These are phyloP conservation scores for Penicillium maclennaniae DNA, from an alignment of 495 filamentous ascomycete genomes.

Conservation along the genomic window DNA sequence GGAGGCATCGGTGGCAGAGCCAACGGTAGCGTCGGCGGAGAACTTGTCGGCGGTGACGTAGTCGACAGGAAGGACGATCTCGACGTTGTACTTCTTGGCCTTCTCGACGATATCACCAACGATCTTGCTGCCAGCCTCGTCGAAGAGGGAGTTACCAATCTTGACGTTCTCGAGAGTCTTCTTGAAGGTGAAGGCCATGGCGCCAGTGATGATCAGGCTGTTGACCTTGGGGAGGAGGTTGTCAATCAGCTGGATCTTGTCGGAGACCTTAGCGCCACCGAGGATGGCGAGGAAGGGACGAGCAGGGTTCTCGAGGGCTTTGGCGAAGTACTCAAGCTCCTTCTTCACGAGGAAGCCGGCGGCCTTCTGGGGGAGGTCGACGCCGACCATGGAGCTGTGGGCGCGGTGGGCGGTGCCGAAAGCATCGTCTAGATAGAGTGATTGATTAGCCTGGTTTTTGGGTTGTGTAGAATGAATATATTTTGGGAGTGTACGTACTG, in stretches of 20 bases:
- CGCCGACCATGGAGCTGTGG: conserved; percentile 98
- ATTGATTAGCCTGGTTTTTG: conserved; percentile 19
- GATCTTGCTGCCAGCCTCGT: conserved; percentile 91
- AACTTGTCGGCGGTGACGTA: conserved; percentile 97
- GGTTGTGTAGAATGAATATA: neutral
- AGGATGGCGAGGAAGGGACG: conserved; percentile 98
- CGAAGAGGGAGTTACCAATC: conserved; percentile 91
- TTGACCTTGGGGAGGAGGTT: conserved; percentile 97
- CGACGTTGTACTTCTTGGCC: conserved; percentile 92
- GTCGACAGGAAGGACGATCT: conserved; percentile 90
- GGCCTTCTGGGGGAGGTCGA: conserved; percentile 91
- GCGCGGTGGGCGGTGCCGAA: conserved; percentile 98
- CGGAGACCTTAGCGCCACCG: conserved; percentile 94
- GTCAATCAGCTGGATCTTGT: conserved; percentile 99
- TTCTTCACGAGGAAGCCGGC: conserved; percentile 99
- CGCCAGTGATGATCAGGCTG: conserved; percentile 93
- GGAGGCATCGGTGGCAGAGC: conserved; percentile 75
- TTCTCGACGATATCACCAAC: conserved; percentile 86
- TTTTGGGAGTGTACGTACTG: conserved; percentile 57
- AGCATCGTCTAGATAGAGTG: conserved; percentile 69
- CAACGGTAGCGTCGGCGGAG: conserved; percentile 72
- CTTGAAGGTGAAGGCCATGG: conserved; percentile 99
- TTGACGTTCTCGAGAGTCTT: conserved; percentile 86
- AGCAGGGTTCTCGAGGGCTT: conserved; percentile 89
- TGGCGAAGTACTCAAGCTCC: conserved; percentile 98